phyloP scores from a whole-genome alignment of 2,329 filamentous ascomycete genomes.

The Fusarium pseudocircinatum region DNA sequence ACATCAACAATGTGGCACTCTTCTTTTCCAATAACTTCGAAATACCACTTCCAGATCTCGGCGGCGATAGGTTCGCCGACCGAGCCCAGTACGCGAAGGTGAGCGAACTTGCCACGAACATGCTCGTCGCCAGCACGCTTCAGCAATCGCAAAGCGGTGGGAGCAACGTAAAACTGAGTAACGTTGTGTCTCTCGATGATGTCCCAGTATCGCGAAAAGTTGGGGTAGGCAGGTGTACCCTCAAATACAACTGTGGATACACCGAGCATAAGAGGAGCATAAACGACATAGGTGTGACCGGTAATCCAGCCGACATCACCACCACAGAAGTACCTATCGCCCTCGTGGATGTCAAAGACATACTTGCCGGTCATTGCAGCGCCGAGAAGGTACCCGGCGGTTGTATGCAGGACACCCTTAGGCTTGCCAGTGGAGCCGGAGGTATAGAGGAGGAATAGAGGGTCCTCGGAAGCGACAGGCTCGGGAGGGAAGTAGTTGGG shows the following conservation, averaged over 20 bases:
- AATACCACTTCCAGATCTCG: constrained; percentile 99
- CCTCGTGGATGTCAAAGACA: constrained; percentile 96
- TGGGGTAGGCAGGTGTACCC: constrained; percentile 95
- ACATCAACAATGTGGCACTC: constrained; percentile 94
- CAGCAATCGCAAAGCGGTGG: constrained; percentile 89
- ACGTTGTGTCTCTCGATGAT: constrained; percentile 95
- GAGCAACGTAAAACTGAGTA: constrained; percentile 98
- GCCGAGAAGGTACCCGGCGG: constrained; percentile 92
- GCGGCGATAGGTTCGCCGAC: constrained; percentile 98
- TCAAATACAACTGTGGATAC: constrained; percentile 97
- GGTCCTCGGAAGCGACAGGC: constrained; percentile 91
- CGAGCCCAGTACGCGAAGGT: constrained; percentile 88
- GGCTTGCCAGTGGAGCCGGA: constrained; percentile 98
- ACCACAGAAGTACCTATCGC: constrained; percentile 95
- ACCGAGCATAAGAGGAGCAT: constrained; percentile 91
- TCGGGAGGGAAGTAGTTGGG: constrained; percentile 91
- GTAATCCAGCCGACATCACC: constrained; percentile 99
- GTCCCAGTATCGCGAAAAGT: constrained; percentile 99
- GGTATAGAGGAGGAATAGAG: constrained; percentile 96
- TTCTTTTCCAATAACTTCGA: constrained; percentile 91
- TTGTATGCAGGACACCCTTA: constrained; percentile 99
- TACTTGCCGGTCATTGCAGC: constrained; percentile 96
- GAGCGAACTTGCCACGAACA: constrained; percentile 88
- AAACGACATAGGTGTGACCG: constrained; percentile 97
- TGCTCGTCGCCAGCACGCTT: constrained; percentile 96